phyloP scores from a whole-genome alignment of 2,329 filamentous ascomycete species.

The Cercospora citrullina region DNA sequence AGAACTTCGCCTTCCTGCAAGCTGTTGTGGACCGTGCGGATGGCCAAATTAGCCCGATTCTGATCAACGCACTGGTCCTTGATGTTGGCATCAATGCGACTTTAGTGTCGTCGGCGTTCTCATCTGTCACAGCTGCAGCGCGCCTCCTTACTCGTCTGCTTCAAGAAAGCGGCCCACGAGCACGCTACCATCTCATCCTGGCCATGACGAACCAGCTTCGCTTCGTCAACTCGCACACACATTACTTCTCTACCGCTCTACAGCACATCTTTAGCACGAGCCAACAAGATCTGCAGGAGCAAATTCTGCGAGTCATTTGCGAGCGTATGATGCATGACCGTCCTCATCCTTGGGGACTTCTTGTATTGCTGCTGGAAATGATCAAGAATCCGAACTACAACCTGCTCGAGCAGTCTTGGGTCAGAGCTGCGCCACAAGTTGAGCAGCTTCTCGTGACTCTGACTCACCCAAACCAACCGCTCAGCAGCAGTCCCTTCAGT shows the following conservation, averaged over 20 bases:
- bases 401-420: conserved; percentile 90
- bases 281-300: conserved; percentile 78
- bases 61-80: conserved; percentile 81
- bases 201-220: conserved; percentile 90
- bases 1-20: conserved; percentile 73
- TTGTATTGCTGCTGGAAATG: conserved; percentile 84
- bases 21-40: conserved; percentile 65
- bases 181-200: conserved; percentile 78
- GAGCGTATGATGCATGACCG: conserved; percentile 86
- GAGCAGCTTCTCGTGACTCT: conserved; percentile 32
- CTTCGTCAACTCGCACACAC: conserved; percentile 83
- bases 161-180: conserved; percentile 71
- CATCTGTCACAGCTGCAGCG: conserved; percentile 65
- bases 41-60: conserved; percentile 44
- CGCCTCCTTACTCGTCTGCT: conserved; percentile 74
- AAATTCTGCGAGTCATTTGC: conserved; percentile 83
- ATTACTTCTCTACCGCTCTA: conserved; percentile 86
- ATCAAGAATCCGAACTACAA: conserved; percentile 87
- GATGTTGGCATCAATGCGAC: conserved; percentile 76
- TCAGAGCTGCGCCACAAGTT: conserved; percentile 86
- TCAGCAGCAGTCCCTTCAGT: conserved; percentile 35
- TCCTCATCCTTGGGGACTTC: conserved; percentile 93
- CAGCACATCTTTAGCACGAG: conserved; percentile 72
- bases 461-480: conserved; percentile 15
- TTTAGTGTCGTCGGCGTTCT: conserved; percentile 63